phyloP scores from a whole-genome alignment of 148 eudicot species.

The Spergularia marina region DNA sequence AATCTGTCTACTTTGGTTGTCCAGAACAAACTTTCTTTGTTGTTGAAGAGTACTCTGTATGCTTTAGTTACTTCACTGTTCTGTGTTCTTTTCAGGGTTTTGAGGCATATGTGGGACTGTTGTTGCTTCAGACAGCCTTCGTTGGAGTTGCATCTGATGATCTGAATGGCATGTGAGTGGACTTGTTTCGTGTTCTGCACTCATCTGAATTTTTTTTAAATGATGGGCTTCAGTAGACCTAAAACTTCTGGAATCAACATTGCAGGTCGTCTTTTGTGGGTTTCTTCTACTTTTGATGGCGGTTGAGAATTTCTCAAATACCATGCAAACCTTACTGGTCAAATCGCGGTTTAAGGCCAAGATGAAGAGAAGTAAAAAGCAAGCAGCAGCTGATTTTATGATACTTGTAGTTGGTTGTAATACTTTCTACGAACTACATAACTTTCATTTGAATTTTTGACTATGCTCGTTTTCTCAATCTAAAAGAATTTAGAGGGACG shows the following conservation, averaged over 20 bases:
- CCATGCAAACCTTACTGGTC: slow-evolving; percentile 42
- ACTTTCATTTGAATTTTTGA: too few species aligned
- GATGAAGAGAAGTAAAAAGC: slow-evolving; percentile 51
- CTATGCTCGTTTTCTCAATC: too few species aligned
- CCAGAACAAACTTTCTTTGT: not conserved
- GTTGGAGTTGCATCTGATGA: slow-evolving; percentile 47
- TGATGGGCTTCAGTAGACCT: not conserved
- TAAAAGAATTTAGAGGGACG: too few species aligned
- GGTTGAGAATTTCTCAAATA: slow-evolving; percentile 42
- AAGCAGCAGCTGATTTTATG: slow-evolving; percentile 28
- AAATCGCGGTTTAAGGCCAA: slow-evolving; percentile 52
- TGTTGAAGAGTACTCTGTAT: slow-evolving; percentile 4
- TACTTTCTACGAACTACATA: too few species aligned
- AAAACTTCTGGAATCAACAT: not conserved
- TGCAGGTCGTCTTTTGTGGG: slow-evolving; percentile 52
- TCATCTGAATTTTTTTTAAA: not conserved
- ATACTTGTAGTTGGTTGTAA: too few species aligned
- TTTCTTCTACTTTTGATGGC: slow-evolving; percentile 46
- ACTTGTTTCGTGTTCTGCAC: not conserved
- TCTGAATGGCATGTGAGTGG: slow-evolving; percentile 50
- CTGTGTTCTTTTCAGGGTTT: slow-evolving; percentile 37
- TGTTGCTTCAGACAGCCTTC: slow-evolving; percentile 43
- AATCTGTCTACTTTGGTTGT: too few species aligned
- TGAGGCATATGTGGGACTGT: slow-evolving; percentile 49
- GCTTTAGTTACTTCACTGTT: not conserved